phyloP scores from a whole-genome alignment of 176 grass and related monocot genomes.

The Avena insularis region DNA sequence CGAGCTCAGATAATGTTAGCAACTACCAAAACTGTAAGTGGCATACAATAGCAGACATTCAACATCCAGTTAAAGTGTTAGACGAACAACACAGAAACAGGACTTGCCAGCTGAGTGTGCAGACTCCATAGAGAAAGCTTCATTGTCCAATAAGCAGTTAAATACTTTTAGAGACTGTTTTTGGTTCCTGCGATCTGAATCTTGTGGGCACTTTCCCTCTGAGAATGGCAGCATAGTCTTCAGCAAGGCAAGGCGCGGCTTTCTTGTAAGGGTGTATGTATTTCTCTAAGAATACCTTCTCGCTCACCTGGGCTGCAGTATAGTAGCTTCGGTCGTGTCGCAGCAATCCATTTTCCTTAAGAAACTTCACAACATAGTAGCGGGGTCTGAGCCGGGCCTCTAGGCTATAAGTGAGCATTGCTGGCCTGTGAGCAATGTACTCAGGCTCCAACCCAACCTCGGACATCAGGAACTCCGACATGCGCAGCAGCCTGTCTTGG shows the following conservation, averaged over 20 bases:
- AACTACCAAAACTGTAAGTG: slow-evolving; percentile 11
- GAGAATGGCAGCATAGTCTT: slow-evolving; percentile 49
- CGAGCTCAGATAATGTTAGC: not conserved
- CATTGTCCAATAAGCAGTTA: not conserved
- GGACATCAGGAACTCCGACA: slow-evolving; percentile 49
- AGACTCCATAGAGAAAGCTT: slow-evolving; percentile 15
- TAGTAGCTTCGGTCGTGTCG: slow-evolving; percentile 47
- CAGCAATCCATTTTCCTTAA: slow-evolving; percentile 53
- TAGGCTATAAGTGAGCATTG: slow-evolving; percentile 60
- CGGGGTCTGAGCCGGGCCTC: slow-evolving; percentile 59
- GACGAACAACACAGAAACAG: slow-evolving; percentile 28
- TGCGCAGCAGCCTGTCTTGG: slow-evolving; percentile 46
- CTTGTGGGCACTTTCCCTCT: slow-evolving; percentile 20
- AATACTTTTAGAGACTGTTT: not conserved
- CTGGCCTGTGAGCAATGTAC: slow-evolving; percentile 53
- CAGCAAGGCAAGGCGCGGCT: slow-evolving; percentile 34
- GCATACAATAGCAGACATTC: not conserved
- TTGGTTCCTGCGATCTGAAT: slow-evolving; percentile 31
- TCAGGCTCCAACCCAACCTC: slow-evolving; percentile 44
- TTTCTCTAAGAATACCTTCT: slow-evolving; percentile 60
- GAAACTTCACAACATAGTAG: slow-evolving; percentile 52
- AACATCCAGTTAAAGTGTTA: slow-evolving; percentile 11
- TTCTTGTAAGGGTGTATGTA: slow-evolving; percentile 54
- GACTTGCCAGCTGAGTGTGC: slow-evolving; percentile 19
- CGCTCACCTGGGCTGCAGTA: slow-evolving; percentile 32